Conservation (phyloP, 306 rosid genomes). For the Oemleria cerasiformis region DNA sequence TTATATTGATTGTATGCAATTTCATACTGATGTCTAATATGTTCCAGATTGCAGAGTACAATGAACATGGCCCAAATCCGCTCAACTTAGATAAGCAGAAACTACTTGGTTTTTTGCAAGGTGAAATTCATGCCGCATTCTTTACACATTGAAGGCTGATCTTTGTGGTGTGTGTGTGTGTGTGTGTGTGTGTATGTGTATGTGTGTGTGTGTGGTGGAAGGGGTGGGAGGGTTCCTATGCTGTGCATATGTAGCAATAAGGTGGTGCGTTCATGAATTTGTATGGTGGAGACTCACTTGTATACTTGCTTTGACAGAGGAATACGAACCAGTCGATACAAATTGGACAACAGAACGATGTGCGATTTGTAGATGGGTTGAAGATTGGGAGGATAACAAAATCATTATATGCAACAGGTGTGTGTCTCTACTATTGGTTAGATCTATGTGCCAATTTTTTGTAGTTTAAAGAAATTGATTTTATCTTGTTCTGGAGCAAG, state of each 20-base stretch:
- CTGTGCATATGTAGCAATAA: constrained; percentile 12
- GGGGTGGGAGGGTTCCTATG: too few species aligned
- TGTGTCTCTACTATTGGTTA: constrained; percentile 30
- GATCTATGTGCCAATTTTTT: constrained; percentile 15
- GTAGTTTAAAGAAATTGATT: neutral
- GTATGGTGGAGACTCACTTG: constrained; percentile 12
- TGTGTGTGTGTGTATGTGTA: neutral
- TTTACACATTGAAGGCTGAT: constrained; percentile 17
- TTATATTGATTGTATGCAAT: constrained; percentile 1
- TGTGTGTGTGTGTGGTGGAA: neutral
- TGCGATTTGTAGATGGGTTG: constrained; percentile 98
- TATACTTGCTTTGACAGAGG: constrained; percentile 53
- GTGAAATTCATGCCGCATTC: constrained; percentile 34
- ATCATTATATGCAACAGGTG: constrained; percentile 95
- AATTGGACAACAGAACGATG: constrained; percentile 77
- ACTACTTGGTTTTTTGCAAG: constrained; percentile 65
- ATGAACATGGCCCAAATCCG: constrained; percentile 46
- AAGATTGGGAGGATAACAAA: constrained; percentile 97
- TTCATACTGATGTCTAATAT: constrained; percentile 26
- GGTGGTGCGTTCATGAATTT: constrained; percentile 23
- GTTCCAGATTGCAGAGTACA: constrained; percentile 66
- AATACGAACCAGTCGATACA: constrained; percentile 75
- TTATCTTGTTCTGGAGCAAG: constrained; percentile 10
- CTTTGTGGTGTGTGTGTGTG: neutral
- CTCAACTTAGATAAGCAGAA: constrained; percentile 58